Evolutionary conservation across 2,329 filamentous ascomycete species (phyloP), one percentile per base, ranked within the genome.

Genomic region (Penicillium corylophilum): DNA sequence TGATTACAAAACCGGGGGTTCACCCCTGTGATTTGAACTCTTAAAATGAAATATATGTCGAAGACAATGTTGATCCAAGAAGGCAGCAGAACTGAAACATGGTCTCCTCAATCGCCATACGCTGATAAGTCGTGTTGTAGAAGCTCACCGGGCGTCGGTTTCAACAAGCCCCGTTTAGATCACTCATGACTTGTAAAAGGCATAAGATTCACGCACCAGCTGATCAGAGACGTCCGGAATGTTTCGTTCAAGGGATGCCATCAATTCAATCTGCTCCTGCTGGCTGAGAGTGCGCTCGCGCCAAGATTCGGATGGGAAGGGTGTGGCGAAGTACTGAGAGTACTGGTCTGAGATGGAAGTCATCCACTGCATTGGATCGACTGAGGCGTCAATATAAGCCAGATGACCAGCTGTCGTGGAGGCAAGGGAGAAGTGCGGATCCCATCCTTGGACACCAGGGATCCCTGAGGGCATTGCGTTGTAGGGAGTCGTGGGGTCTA

Each of bases 261-360:
- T 90, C 33, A 95, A 76, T 74, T 95, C 89, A 56, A 86, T 74
- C 71, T 94, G 90, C 71, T 95, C 89, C 64, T 90, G 83, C 57
- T 91, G 87, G 53, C 85, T 92, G 28, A 95, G 76, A 53, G 79
- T 79, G 80, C 90, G 63, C 83, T 84, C 53, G 79, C 81, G 66
- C 82, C 81, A 69, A 56, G 74, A 63, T 64, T 77, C 69, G 54
- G 74, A 66, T 26, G 73, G 74, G 50, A 74, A 75, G 10, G 74
- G 71, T 41, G 77, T 74, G 39, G 75, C 72, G 57, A 75, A 73
- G 54, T 77, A 77, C 40, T 75, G 74, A 16, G 74, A 77, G 52
- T 77, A 77, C 47, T 77, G 75, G 42, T 75, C 74, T 8, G 72
- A 74, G 47, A 77, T 74, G 4, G 70, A 65, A 29, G 71, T 70